Evolutionary conservation across 345 rosid species (phyloP).

Genomic region (Durio zibethinus): DNA sequence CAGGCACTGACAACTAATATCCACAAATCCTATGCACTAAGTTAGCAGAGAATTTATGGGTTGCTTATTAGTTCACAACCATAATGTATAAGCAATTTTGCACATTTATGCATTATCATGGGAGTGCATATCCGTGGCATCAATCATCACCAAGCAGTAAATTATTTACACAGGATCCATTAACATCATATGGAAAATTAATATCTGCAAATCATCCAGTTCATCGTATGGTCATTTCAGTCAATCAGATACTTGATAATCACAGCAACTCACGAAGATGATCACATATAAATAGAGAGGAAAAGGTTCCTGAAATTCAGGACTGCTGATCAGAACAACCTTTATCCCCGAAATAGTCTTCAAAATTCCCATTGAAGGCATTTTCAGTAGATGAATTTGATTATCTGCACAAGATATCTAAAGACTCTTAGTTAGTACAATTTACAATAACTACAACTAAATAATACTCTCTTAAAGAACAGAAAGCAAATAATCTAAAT

Average conservation of each 20-base stretch:
- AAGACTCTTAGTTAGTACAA: slow-evolving; percentile 22
- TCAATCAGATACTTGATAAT: slow-evolving; percentile 10
- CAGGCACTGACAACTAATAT: neutral
- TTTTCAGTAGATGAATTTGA: slow-evolving; percentile 81
- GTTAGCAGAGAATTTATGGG: neutral
- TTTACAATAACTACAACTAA: neutral
- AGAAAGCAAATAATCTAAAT: slow-evolving; percentile 11
- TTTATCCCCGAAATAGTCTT: slow-evolving; percentile 89
- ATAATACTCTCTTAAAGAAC: slow-evolving; percentile 19
- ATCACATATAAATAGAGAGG: neutral
- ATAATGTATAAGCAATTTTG: neutral
- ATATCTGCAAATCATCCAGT: neutral
- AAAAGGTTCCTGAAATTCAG: neutral
- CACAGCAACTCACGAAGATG: neutral
- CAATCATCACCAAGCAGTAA: neutral
- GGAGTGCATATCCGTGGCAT: neutral
- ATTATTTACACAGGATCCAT: neutral
- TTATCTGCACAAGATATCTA: slow-evolving; percentile 98
- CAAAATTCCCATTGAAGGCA: slow-evolving; percentile 85
- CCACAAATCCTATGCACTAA: neutral
- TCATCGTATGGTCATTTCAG: slow-evolving; percentile 5
- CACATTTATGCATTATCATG: neutral
- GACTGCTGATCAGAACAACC: slow-evolving; percentile 41
- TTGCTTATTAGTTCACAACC: neutral
- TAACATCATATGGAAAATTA: neutral